Percentiles rank a stretch among this genome's conserved stretches.
These are phyloP conservation scores for Penicillium sumatraense DNA, from an alignment of 2,329 filamentous ascomycete species.

Conservation along the genomic window DNA sequence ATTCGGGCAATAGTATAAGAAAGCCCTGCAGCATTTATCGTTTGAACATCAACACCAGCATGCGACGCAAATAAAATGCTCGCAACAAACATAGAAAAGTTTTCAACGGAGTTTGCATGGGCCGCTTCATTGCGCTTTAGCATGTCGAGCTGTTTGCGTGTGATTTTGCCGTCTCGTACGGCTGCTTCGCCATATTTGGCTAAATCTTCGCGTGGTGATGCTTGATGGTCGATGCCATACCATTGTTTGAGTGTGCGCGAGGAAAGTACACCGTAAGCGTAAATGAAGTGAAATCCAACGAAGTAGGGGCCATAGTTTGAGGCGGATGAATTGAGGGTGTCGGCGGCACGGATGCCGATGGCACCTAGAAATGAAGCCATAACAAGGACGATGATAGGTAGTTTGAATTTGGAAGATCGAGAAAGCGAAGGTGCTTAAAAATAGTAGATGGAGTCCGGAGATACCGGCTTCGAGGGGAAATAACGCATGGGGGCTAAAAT, in stretches of 20 bases:
- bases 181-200: slow-evolving; percentile 51
- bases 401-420: neutral
- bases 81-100: slow-evolving; percentile 34
- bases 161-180: slow-evolving; percentile 51
- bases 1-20: slow-evolving; percentile 49
- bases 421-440: neutral
- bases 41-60: slow-evolving; percentile 40
- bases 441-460: neutral
- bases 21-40: slow-evolving; percentile 46
- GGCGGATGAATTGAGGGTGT: slow-evolving; percentile 2
- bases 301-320: slow-evolving; percentile 29
- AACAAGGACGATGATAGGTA: neutral
- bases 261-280: slow-evolving; percentile 50
- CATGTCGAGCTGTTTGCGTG: slow-evolving; percentile 46
- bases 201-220: slow-evolving; percentile 52
- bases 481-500: neutral
- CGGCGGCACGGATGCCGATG: slow-evolving; percentile 24
- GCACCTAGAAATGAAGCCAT: slow-evolving; percentile 30
- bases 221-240: slow-evolving; percentile 54
- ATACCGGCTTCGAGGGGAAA: neutral
- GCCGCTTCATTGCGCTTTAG: slow-evolving; percentile 51
- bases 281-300: slow-evolving; percentile 43
- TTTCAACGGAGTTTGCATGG: slow-evolving; percentile 51
- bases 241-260: slow-evolving; percentile 49
- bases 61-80: slow-evolving; percentile 47